Base-by-base conservation (phyloP, 306 rosid species). In the Sindora glabra region DNA sequence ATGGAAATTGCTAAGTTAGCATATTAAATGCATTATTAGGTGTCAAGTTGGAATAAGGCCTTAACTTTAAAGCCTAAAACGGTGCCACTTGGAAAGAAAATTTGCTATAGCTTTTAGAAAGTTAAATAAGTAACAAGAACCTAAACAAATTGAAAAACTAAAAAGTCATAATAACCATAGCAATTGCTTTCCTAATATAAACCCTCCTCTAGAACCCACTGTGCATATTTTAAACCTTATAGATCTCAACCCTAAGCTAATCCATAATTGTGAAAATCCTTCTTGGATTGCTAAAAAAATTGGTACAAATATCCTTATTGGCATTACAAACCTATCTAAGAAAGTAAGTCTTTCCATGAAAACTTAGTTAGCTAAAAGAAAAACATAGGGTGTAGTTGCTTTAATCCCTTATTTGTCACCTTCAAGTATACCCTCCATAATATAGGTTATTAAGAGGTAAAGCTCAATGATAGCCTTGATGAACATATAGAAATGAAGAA, bases 121-220 rank as follows among this genome's bases (percentile, higher is more conserved):
- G 82, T 84, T 89, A 94, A 59, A 94, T 75, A 48, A 95, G 99
- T 65, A 94, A 62, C 25, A 94, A 69, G 70, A 94, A 89, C 2
- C 95, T 95, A 75, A 94, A 89, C 23, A 94, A 80, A 77, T 94
- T 94, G 72, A 78, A 94, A 73, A 84, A 67, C 99, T 96, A 92
- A 27, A 92, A 85, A 0, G 68, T 85, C 97, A 94, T 78, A 6
- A 86, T 94, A 8, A 83, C 95, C 14, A 89, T 68, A 1, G 95
- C 95, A 64, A 94, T 95, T 10, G 25, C 86, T 70, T 84, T 80
- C 14, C 97, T 97, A 8, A 73, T 61, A 17, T 59, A 44, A 6
- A 75, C 27, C 63, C 95, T 79, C 68, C 61, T 67, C 8, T 39
- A 64, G 50, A 86, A 84, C 5, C 90, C 94, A 39, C 79, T 68